Evolutionary conservation across 2,329 filamentous ascomycete species (phyloP), one percentile per base, ranked within the genome.

Genomic region (Aspergillus awamori): DNA sequence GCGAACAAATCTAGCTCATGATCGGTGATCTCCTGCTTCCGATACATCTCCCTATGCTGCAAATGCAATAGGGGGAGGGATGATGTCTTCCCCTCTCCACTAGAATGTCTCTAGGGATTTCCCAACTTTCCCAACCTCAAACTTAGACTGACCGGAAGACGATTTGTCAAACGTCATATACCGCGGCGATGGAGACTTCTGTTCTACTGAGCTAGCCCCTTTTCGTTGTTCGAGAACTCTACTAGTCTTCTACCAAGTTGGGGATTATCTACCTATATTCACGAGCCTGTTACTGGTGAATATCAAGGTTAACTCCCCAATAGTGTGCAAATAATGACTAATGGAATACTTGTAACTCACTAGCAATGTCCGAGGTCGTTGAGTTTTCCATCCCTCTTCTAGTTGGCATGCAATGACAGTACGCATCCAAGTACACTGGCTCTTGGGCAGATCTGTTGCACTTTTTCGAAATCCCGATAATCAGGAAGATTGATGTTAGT

Each of bases 401-500:
- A 30, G 15, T 28, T n/a, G 24, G 13, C 47, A 28, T 8, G 3
- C 17, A 17, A 45, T 8, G n/a, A 22, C 41, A 8, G 4, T 11
- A 5, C 20, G 17, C 41, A 11, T 3, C 22, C 41, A 17, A 17
- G 13, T 51, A 30, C 26, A 20, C 10, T 57, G 39, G 52, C n/a
- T 41, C 15, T 30, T 43, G 58, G 58, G 48, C 28, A 53, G 53
- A 30, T 45, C 11, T 36, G 28, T 45, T 49, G 41, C 74, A 49
- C 52, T 41, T 55, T 41, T 53, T 36, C 58, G 47, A 30, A 59
- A 60, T 63, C 61, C 67, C 67, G 62, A 63, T 60, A 57, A 65
- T 63, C 59, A 64, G 66, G 66, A 57, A 63, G 57, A 64, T 60
- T 51, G 62, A 56, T 57, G 61, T 60, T 68, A 66, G 67, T 36